These are phyloP conservation scores for Aspergillus sp. DNA, from an alignment of 2,329 filamentous ascomycete species.

Conservation along the genomic window DNA sequence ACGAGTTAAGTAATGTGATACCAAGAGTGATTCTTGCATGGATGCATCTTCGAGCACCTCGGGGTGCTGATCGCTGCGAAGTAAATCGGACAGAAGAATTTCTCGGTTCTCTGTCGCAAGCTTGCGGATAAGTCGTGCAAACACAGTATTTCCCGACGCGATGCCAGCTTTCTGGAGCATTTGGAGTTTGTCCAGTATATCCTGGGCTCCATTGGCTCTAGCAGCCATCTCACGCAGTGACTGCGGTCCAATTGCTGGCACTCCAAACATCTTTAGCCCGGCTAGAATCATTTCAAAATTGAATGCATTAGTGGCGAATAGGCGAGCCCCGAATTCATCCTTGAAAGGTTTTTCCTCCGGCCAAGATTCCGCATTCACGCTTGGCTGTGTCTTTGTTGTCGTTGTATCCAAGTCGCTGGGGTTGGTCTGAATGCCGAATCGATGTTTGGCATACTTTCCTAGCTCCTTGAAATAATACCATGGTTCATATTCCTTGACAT, in stretches of 20 bases:
- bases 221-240: conserved; percentile 73
- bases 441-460: conserved; percentile 12
- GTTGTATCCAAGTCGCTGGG: conserved; percentile 7
- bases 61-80: conserved; percentile 61
- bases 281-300: conserved; percentile 68
- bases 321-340: conserved; percentile 69
- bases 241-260: conserved; percentile 67
- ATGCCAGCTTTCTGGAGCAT: conserved; percentile 62
- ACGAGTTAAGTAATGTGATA: conserved; percentile 45
- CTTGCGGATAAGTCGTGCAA: conserved; percentile 60
- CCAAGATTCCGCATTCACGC: background rate
- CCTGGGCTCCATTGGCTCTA: conserved; percentile 54
- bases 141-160: conserved; percentile 57
- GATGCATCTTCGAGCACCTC: conserved; percentile 55
- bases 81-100: conserved; percentile 47
- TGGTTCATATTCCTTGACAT: conserved; percentile 29
- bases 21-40: conserved; percentile 52
- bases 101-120: conserved; percentile 57
- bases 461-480: conserved; percentile 19
- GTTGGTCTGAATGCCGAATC: conserved; percentile 9
- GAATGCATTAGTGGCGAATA: conserved; percentile 74
- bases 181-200: conserved; percentile 55
- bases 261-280: conserved; percentile 64
- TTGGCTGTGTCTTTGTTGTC: too few species aligned
- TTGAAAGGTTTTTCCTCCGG: conserved; percentile 48